Evolutionary conservation across 73 alveolate genomes (phyloP), one percentile per base, ranked within the genome.

Genomic region (Breviolum minutum): DNA sequence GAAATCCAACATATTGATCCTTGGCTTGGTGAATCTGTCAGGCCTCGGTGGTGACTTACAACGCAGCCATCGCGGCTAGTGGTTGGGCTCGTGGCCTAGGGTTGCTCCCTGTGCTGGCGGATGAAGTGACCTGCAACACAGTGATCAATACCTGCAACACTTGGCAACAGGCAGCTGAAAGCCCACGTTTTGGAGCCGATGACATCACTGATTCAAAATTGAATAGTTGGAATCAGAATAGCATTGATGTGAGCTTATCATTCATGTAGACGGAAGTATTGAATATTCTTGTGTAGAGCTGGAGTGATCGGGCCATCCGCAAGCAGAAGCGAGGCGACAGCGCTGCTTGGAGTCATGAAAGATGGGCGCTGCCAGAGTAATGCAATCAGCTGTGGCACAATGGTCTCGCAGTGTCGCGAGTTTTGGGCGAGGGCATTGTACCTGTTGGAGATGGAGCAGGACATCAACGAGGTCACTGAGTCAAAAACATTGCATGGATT

Each of bases 41-140:
- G 90, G 92, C 76, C 27, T 24, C 92, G 61, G 54, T 83, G 76
- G 92, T 83, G 40, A 83, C 62, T 60, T 83, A 3, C 63, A 83
- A 83, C 92, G 19, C 92, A 11, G 24, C 76, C 61, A 83, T 83
- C 61, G 92, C 24, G 12, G 73, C 62, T 7, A 26, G 71, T 60
- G 92, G 76, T 29, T 83, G 92, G 92, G 62, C 74, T 48, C 76
- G 71, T 5, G 92, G 76, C 76, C 24, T 24, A 22, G 14, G 24
- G 92, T 74, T 83, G 92, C 76, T 83, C 54, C 3, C 76, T 8
- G 88, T 40, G 16, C 26, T 80, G 1, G 62, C 76, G 9, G 92
- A 83, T 83, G 92, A 19, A 6, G 92, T 83, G 76, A 61, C 92
- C 71, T 83, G 92, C 92, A 83, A 83, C 62, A 74, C 92, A 19